Percentiles rank a stretch among this genome's conserved stretches.
Evolutionary conservation across 192 early-diverging fungal genomes (phyloP).

Genomic region (Umbelopsis vinacea): DNA sequence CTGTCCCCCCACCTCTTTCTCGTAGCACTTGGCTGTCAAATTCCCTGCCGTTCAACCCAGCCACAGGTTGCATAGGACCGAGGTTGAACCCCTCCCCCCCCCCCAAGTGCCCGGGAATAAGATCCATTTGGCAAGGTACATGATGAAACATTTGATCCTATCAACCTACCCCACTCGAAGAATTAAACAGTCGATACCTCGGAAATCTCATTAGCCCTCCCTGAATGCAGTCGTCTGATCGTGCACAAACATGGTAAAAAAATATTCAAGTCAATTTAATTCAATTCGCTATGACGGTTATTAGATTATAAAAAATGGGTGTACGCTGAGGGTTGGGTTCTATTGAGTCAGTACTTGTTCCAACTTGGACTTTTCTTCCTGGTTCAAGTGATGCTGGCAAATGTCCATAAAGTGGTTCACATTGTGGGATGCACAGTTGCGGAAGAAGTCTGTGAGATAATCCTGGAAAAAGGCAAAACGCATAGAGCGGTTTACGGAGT

Average conservation of each 20-base stretch:
- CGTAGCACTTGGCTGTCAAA: constrained; percentile 22
- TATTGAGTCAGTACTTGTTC: constrained; percentile 17
- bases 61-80: too few relatives aligned
- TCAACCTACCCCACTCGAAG: neutral
- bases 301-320: neutral
- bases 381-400: constrained; percentile 41
- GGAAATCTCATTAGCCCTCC: neutral
- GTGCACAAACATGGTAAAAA: neutral
- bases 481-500: neutral
- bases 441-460: constrained; percentile 62
- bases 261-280: neutral
- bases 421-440: constrained; percentile 56
- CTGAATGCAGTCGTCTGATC: neutral
- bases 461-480: constrained; percentile 41
- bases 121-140: constrained; percentile 14
- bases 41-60: neutral
- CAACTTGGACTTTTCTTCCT: constrained; percentile 36
- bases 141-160: neutral
- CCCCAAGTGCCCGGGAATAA: neutral
- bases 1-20: too few relatives aligned
- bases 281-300: neutral
- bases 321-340: neutral
- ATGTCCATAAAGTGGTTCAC: constrained; percentile 42
- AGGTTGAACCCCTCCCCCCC: neutral
- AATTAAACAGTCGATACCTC: neutral